Percentiles rank a stretch among this genome's conserved stretches.
Evolutionary conservation across 1,139 yeast genomes (phyloP).

Genomic region (Geotrichum reessii): DNA sequence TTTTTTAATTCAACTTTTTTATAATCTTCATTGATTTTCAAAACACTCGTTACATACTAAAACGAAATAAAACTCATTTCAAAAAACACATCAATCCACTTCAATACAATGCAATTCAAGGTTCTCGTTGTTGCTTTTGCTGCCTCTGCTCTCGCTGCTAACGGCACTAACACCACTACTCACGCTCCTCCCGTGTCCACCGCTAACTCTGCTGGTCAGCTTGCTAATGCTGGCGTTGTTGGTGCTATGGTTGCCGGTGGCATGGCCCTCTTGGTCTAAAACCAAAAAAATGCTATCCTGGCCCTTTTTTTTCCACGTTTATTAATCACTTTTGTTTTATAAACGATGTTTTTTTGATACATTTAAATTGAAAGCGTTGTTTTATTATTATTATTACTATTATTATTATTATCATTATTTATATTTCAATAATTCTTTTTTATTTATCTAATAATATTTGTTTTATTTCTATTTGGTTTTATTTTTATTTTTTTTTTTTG

Average conservation of each 20-base stretch:
- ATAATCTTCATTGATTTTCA: no score
- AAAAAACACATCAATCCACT: no score
- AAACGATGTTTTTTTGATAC: background rate
- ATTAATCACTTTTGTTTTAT: background rate
- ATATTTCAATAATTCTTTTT: no score
- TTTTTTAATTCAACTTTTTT: no score
- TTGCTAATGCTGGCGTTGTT: conserved; percentile 55
- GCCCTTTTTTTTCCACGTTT: background rate
- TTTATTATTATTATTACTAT: no score
- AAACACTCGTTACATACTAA: no score
- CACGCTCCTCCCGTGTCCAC: conserved; percentile 32
- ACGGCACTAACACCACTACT: conserved; percentile 34
- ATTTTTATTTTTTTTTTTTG: no score
- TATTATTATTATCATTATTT: no score
- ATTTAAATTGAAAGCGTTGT: background rate
- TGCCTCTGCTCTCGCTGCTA: conserved; percentile 46
- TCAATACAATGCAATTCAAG: conserved; percentile 55
- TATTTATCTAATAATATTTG: no score
- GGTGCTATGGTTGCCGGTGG: conserved; percentile 76
- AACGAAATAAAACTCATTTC: no score
- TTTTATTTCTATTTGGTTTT: no score
- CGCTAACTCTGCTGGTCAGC: conserved; percentile 53
- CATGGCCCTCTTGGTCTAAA: conserved; percentile 60
- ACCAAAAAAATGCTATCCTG: background rate
- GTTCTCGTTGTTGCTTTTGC: conserved; percentile 43